phyloP scores from a whole-genome alignment of 1,284 basidiomycete genomes.

The Ustilago curta region DNA sequence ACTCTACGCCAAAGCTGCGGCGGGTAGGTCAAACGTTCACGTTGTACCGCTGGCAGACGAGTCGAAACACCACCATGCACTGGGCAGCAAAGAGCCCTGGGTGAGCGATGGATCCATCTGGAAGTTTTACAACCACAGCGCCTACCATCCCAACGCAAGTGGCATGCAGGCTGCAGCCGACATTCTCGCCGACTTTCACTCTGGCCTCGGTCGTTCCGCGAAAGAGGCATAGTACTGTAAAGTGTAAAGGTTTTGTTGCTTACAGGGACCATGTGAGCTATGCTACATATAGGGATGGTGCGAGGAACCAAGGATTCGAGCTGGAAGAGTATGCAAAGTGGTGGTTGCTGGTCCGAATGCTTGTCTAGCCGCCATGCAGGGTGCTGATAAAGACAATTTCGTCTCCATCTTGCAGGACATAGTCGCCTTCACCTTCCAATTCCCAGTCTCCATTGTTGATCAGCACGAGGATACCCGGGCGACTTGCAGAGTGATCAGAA shows the following conservation, averaged over 20 bases:
- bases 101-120: slow-evolving; percentile 22
- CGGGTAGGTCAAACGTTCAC: slow-evolving; percentile 12
- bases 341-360: neutral
- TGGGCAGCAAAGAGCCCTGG: slow-evolving; percentile 24
- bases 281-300: slow-evolving; percentile 3
- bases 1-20: slow-evolving; percentile 19
- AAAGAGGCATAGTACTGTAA: neutral
- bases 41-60: slow-evolving; percentile 23
- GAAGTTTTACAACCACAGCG: slow-evolving; percentile 17
- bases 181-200: slow-evolving; percentile 19
- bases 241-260: too few relatives aligned
- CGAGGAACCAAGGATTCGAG: neutral
- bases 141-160: slow-evolving; percentile 25
- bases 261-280: slow-evolving; percentile 8
- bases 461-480: slow-evolving; percentile 93
- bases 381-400: slow-evolving; percentile 97
- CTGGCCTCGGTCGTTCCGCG: neutral
- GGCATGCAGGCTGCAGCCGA: slow-evolving; percentile 32
- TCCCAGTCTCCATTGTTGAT: slow-evolving; percentile 99
- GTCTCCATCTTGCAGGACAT: slow-evolving; percentile 82
- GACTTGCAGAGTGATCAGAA: slow-evolving; percentile 74
- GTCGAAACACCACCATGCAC: slow-evolving; percentile 12
- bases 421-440: slow-evolving; percentile 92
- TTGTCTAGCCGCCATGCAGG: slow-evolving; percentile 84
- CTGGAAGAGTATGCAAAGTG: neutral